Evolutionary conservation across 2,329 filamentous ascomycete genomes (phyloP), one percentile per base, ranked within the genome.

Genomic region (Botrytis fabae): DNA sequence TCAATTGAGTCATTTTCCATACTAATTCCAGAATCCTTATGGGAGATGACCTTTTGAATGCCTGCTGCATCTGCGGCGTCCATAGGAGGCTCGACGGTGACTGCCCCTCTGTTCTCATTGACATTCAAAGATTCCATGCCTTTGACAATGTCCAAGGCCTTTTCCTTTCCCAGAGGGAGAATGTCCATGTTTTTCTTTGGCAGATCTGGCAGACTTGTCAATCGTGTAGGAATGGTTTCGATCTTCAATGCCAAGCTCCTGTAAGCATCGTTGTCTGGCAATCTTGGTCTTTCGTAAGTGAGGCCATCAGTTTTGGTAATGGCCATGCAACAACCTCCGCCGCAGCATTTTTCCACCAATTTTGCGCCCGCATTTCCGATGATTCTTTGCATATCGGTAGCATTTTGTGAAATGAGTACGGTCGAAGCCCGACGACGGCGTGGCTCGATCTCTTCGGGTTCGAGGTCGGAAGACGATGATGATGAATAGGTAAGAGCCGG

Each of bases 221-320:
- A 85, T 28, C 87, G 85, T 68, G 90, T 93, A 9, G 91, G 92
- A 70, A 98, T 89, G 46, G 90, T 87, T 73, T 90, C 90, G 74
- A 98, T 86, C 78, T 91, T 92, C 77, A 98, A 87, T 70, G 90
- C 86, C 66, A 99, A 86, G 74, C 91, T 93, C 72, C 89, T 87
- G 84, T 93, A 99, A 25, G 96, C 96, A 74, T 91, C 88, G 79
- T 97, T 98, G 81, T 96, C 90, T 1, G 95, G 95, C 3, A 89
- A 80, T 25, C 84, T 78, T 32, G 91, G 81, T 10, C 80, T 80
- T 78, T 90, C 88, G 73, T 86, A 89, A 59, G 87, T 82, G 63
- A 88, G 74, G 46, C 83, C 83, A 3, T 84, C 81, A 69, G 82
- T 83, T 75, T 84, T 82, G 18, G 69, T 83, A 66, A 85, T 75